phyloP scores from a whole-genome alignment of 345 rosid genomes.

The Murraya koenigii region DNA sequence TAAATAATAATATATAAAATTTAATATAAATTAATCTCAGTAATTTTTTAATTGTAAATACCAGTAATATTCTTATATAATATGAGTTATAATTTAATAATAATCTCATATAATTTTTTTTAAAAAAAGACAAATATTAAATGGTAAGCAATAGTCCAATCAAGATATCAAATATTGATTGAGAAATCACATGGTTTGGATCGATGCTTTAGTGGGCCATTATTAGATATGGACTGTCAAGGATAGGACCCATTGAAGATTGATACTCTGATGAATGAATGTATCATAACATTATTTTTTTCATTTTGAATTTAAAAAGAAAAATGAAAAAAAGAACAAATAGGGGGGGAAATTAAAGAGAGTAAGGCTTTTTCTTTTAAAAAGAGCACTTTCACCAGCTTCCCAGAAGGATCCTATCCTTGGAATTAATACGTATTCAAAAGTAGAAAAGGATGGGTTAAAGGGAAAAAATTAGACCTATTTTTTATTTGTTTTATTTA shows the following conservation, averaged over 20 bases:
- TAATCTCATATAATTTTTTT: no score
- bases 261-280: constrained; percentile 6
- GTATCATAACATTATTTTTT: constrained; percentile 18
- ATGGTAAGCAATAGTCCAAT: no score
- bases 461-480: neutral
- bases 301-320: no score
- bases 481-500: neutral
- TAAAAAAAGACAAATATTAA: no score
- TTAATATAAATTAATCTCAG: no score
- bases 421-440: constrained; percentile 12
- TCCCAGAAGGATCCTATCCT: constrained; percentile 43
- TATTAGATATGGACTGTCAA: neutral
- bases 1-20: no score
- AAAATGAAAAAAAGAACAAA: neutral
- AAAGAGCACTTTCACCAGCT: constrained; percentile 39
- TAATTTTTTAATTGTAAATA: no score
- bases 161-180: neutral
- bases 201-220: constrained; percentile 14
- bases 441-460: constrained; percentile 6
- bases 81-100: no score
- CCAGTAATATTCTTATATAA: no score
- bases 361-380: constrained; percentile 22
- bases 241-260: constrained; percentile 12
- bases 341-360: neutral
- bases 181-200: constrained; percentile 12